These are phyloP conservation scores for Xylaria palmicola DNA, from an alignment of 495 filamentous ascomycete genomes.

Conservation along the genomic window DNA sequence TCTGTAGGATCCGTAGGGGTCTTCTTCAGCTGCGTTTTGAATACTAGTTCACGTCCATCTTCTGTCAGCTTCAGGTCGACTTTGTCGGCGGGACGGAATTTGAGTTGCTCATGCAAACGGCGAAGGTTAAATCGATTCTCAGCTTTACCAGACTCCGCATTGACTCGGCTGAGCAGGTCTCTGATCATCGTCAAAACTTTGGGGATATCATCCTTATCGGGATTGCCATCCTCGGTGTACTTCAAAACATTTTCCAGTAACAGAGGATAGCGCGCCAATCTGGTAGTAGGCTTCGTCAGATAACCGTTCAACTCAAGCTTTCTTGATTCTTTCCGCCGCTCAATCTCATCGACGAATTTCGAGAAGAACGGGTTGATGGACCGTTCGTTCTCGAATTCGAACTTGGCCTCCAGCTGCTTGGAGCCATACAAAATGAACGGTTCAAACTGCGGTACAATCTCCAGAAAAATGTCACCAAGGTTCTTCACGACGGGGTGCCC, in stretches of 20 bases:
- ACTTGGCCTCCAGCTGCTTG: slow-evolving; percentile 94
- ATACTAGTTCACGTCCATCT: slow-evolving; percentile 86
- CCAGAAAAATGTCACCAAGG: slow-evolving; percentile 91
- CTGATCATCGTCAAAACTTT: slow-evolving; percentile 82
- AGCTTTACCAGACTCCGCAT: slow-evolving; percentile 91
- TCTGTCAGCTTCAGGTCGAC: slow-evolving; percentile 95
- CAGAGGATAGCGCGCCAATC: slow-evolving; percentile 91
- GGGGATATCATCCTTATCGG: slow-evolving; percentile 88
- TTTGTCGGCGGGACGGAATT: slow-evolving; percentile 80
- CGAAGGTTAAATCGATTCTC: slow-evolving; percentile 98
- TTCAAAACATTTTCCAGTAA: slow-evolving; percentile 90
- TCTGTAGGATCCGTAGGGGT: slow-evolving; percentile 81
- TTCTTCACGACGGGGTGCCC: slow-evolving; percentile 83
- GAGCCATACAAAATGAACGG: slow-evolving; percentile 97
- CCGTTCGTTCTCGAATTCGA: slow-evolving; percentile 96
- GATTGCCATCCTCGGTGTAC: slow-evolving; percentile 79
- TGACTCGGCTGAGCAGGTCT: slow-evolving; percentile 83
- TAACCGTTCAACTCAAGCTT: slow-evolving; percentile 99
- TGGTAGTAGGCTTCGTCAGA: slow-evolving; percentile 94
- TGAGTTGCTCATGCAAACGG: slow-evolving; percentile 83
- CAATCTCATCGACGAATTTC: slow-evolving; percentile 94
- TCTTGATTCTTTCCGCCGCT: slow-evolving; percentile 90
- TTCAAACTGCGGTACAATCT: slow-evolving; percentile 86
- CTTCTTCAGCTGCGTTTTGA: slow-evolving; percentile 92
- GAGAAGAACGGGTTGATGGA: slow-evolving; percentile 79